Evolutionary conservation across 768 basidiomycete genomes (phyloP).

Genomic region (Kwoniella shandongensis): DNA sequence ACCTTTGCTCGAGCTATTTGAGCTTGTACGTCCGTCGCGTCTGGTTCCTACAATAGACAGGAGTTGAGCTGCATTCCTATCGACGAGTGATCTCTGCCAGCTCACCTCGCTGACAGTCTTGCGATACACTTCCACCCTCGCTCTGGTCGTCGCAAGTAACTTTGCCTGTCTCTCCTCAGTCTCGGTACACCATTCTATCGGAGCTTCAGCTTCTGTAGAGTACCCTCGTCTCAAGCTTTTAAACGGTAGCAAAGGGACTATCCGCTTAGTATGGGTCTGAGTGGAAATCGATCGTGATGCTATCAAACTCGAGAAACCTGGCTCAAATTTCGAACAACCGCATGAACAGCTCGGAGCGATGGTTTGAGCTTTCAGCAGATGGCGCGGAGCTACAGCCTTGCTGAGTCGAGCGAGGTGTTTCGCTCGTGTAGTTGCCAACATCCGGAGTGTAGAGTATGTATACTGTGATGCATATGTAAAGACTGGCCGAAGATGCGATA

Average conservation of each 20-base stretch:
- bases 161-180: slow-evolving; percentile 20
- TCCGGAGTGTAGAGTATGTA: too few relatives aligned
- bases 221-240: too few relatives aligned
- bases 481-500: too few relatives aligned
- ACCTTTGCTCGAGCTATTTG: slow-evolving; percentile 64
- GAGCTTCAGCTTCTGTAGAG: not conserved
- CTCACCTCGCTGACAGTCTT: slow-evolving; percentile 12
- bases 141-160: slow-evolving; percentile 17
- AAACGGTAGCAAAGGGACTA: too few relatives aligned
- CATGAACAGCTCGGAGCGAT: slow-evolving; percentile 3
- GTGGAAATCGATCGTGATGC: not conserved
- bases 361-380: not conserved
- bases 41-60: slow-evolving; percentile 15
- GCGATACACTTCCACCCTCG: slow-evolving; percentile 14
- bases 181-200: slow-evolving; percentile 15
- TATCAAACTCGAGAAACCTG: slow-evolving; percentile 4
- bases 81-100: not conserved
- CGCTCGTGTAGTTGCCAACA: too few relatives aligned
- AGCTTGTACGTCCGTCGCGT: slow-evolving; percentile 50
- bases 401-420: not conserved
- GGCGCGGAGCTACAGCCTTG: not conserved
- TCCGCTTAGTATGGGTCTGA: too few relatives aligned
- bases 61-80: not conserved
- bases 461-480: too few relatives aligned
- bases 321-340: slow-evolving; percentile 17